A percentile compares a stretch with the other conserved stretches of the same genome.
These are phyloP conservation scores for Moricandia arvensis DNA, from an alignment of 345 rosid species.

Conservation along the genomic window DNA sequence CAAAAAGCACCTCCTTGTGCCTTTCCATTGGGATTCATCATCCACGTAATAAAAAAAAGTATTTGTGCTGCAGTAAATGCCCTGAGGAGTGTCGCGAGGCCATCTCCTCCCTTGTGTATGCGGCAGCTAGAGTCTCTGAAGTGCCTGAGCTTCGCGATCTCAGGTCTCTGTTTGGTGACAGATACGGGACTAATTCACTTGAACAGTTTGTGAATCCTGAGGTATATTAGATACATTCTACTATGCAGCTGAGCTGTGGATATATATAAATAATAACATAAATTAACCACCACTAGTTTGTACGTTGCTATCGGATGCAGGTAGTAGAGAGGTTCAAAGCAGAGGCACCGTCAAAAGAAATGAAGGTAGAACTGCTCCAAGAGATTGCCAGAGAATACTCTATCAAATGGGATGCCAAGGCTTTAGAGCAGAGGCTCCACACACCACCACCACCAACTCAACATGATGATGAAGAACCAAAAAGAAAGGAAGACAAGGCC, in stretches of 20 bases:
- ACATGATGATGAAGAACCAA: no score
- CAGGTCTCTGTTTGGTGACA: conserved; percentile 53
- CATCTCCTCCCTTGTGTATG: conserved; percentile 61
- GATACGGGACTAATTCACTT: conserved; percentile 57
- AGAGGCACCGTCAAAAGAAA: conserved; percentile 51
- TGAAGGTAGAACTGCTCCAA: conserved; percentile 58
- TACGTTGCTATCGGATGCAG: conserved; percentile 30
- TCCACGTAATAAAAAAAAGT: no score
- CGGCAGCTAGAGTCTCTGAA: conserved; percentile 89
- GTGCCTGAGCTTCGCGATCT: conserved; percentile 78
- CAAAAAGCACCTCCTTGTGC: no score
- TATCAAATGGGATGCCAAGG: conserved; percentile 65
- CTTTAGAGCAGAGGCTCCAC: conserved; percentile 58
- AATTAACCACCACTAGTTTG: no score
- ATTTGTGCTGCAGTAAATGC: conserved; percentile 3
- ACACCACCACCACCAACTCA: conserved; percentile 23
- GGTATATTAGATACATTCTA: no score
- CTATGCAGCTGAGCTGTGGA: no score
- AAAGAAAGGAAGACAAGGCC: not conserved
- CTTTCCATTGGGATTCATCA: no score
- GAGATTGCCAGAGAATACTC: conserved; percentile 59
- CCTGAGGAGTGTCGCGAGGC: conserved; percentile 86
- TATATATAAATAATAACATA: no score
- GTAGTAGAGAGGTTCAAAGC: conserved; percentile 50
- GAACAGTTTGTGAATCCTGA: conserved; percentile 55